phyloP scores from a whole-genome alignment of 108 stramenopile genomes.

The Cylindrotheca closterium region DNA sequence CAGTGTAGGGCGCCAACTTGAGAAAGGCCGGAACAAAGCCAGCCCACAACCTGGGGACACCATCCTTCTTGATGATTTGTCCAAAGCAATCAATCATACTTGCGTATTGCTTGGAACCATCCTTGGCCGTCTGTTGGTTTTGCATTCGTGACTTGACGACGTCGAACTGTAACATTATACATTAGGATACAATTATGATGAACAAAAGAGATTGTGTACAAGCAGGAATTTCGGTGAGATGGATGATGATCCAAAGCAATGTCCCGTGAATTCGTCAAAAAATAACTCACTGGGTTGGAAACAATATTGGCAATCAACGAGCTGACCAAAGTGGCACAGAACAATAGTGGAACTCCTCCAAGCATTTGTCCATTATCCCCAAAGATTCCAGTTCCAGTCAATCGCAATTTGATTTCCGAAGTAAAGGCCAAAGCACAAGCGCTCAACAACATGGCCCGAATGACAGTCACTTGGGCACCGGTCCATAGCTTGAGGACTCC shows the following conservation, averaged over 20 bases:
- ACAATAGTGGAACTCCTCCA: conserved; percentile 58
- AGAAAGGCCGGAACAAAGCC: conserved; percentile 74
- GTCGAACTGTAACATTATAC: conserved; percentile 44
- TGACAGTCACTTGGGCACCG: conserved; percentile 65
- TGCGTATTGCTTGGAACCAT: conserved; percentile 39
- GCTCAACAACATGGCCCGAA: conserved; percentile 58
- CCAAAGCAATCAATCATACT: conserved; percentile 63
- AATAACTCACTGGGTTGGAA: conserved; percentile 34
- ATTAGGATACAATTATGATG: not conserved
- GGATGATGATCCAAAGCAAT: too few relatives aligned
- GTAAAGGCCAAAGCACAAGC: conserved; percentile 67
- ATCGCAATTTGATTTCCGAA: conserved; percentile 53
- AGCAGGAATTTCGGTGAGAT: not conserved
- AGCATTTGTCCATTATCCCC: conserved; percentile 51
- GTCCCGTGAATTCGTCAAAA: too few relatives aligned
- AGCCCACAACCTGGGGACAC: conserved; percentile 51
- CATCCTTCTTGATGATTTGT: conserved; percentile 50
- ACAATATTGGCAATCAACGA: conserved; percentile 68
- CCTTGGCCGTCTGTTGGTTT: conserved; percentile 32
- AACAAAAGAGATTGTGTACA: not conserved
- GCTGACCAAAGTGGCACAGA: conserved; percentile 58
- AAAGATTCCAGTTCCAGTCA: conserved; percentile 47
- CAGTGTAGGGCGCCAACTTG: conserved; percentile 77
- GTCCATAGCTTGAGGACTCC: conserved; percentile 52
- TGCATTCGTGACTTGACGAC: conserved; percentile 72